Conservation (phyloP, 106 monocot species). For the Acorus gramineus region DNA sequence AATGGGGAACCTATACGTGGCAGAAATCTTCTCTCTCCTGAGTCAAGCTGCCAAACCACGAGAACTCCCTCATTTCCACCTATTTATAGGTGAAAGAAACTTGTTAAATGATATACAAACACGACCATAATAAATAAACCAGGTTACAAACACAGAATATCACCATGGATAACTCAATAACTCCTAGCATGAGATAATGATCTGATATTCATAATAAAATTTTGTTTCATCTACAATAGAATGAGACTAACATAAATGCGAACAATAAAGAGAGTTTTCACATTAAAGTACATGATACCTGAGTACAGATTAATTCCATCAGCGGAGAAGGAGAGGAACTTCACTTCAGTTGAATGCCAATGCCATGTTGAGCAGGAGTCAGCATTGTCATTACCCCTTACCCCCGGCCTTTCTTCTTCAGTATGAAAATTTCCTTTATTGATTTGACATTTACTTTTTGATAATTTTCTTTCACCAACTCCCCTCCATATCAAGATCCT, state of each 20-base stretch:
- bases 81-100: conserved; percentile 10
- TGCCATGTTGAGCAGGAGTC: conserved; percentile 85
- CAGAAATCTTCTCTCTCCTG: conserved; percentile 76
- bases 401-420: conserved; percentile 53
- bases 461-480: conserved; percentile 56
- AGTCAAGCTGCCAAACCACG: conserved; percentile 95
- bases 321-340: conserved; percentile 66
- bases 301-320: conserved; percentile 95
- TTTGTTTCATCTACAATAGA: not conserved
- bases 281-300: conserved; percentile 30
- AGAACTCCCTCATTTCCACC: conserved; percentile 95
- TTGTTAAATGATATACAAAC: not conserved
- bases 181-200: too few species aligned
- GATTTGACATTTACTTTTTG: conserved; percentile 6
- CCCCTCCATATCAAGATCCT: conserved; percentile 90
- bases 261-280: not conserved
- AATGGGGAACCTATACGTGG: conserved; percentile 80
- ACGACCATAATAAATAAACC: too few species aligned
- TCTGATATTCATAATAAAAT: too few species aligned
- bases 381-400: conserved; percentile 70
- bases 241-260: too few species aligned
- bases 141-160: too few species aligned
- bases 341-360: conserved; percentile 80
- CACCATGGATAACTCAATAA: too few species aligned
- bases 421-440: conserved; percentile 8